phyloP scores from a whole-genome alignment of 805 yeast species.

The Millerago galiae region DNA sequence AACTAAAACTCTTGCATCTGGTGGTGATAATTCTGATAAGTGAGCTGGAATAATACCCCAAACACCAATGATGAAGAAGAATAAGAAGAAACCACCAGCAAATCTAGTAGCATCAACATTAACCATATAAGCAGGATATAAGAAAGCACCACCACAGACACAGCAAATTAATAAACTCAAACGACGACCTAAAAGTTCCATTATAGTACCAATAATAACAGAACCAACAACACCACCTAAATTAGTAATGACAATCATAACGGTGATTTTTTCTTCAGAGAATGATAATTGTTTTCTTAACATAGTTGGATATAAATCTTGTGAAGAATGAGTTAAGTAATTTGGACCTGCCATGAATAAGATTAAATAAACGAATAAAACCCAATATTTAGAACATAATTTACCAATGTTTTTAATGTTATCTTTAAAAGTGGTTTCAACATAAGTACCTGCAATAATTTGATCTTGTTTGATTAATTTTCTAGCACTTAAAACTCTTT shows the following conservation, averaged over 20 bases:
- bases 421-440: conserved; percentile 21
- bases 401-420: conserved; percentile 23
- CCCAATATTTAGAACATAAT: conserved; percentile 50
- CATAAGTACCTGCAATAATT: conserved; percentile 23
- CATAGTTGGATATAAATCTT: conserved; percentile 66
- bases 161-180: conserved; percentile 45
- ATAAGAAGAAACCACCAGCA: conserved; percentile 60
- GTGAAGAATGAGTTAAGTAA: conserved; percentile 69
- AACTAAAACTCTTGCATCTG: conserved; percentile 55
- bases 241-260: conserved; percentile 55
- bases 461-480: conserved; percentile 22
- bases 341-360: conserved; percentile 63
- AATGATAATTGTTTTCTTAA: conserved; percentile 46
- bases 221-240: conserved; percentile 67
- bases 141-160: conserved; percentile 50
- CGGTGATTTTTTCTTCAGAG: conserved; percentile 44
- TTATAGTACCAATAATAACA: conserved; percentile 45
- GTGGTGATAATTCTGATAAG: conserved; percentile 59
- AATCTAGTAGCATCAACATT: conserved; percentile 34
- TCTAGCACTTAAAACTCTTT: conserved; percentile 26
- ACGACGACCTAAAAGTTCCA: conserved; percentile 60
- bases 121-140: conserved; percentile 52
- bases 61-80: conserved; percentile 61
- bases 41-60: conserved; percentile 71
- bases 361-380: conserved; percentile 49